Base-by-base conservation (phyloP, 2,329 filamentous ascomycete genomes). In the Talaromyces amestolkiae region DNA sequence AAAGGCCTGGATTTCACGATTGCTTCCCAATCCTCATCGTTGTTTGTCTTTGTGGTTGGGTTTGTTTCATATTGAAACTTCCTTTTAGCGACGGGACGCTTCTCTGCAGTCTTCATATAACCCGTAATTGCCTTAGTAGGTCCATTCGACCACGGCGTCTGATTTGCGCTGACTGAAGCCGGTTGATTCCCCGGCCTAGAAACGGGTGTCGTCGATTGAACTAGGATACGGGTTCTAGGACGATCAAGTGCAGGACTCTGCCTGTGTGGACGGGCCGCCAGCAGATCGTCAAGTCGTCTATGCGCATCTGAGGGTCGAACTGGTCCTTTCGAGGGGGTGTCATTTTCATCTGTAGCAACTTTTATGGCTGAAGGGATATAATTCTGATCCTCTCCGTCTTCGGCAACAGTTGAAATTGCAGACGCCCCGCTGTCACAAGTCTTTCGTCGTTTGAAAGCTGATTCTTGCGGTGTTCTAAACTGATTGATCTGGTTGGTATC, bases 351-450 rank as follows among this genome's bases (percentile, higher is more conserved):
- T 0, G 3, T 31, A 22, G 54, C 10, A 27, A 39, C 37, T 37
- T n/a, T 62, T 15, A 17, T 27, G 24, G 33, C 17, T 13, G 11
- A 45, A 13, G n/a, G 63, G 39, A 2, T 24, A 15, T 58, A 65
- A 66, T 19, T 65, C 70, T 33, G 56, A 53, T 72, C 70, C 59
- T 80, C 79, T 1, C 83, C 83, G 69, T 86, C 84, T 66, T 87
- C 84, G 2, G 83, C 79, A 39, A 86, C 69, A 7, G 71, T 72
- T 31, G 77, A 76, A 67, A 85, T 79, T 7, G 77, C 78, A n/a
- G 73, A 72, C 9, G 70, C 73, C 70, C 69, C 65, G 65, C 66
- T 69, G 66, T 60, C 67, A 8, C 47, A 70, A 72, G 56, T 73
- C 72, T 67, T 82, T 80, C 68, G 76, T 77, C 60, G 79, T 80